These are phyloP conservation scores for Irpex lacteus DNA, from an alignment of 1,284 basidiomycete genomes.

Conservation along the genomic window DNA sequence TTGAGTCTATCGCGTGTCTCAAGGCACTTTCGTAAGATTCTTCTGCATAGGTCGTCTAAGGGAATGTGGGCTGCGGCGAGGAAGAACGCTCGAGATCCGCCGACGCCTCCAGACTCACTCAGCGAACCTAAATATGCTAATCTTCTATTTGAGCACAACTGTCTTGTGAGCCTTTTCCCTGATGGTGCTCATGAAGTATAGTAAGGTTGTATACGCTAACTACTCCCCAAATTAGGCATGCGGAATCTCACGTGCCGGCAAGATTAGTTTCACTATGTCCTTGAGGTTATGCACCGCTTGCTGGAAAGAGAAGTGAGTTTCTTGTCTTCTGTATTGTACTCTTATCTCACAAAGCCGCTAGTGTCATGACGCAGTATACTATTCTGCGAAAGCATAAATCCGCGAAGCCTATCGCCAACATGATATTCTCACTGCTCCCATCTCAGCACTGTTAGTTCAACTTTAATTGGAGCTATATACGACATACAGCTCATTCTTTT, in stretches of 20 bases:
- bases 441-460: background rate
- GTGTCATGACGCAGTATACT: background rate
- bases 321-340: too few species aligned
- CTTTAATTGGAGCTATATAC: background rate
- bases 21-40: constrained; percentile 17
- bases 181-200: background rate
- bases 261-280: constrained; percentile 10
- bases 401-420: background rate
- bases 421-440: background rate
- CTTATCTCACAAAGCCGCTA: background rate
- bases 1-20: constrained; percentile 25
- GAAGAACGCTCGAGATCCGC: constrained; percentile 7
- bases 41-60: constrained; percentile 8
- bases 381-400: background rate
- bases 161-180: constrained; percentile 10
- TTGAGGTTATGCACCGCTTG: constrained; percentile 13
- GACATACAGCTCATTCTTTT: background rate
- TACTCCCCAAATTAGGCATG: constrained; percentile 3
- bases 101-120: constrained; percentile 11
- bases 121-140: constrained; percentile 15
- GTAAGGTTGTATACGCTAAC: background rate
- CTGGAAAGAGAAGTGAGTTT: constrained; percentile 10
- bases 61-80: constrained; percentile 14
- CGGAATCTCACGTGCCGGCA: constrained; percentile 2
- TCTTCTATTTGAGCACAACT: constrained; percentile 20